Base-by-base conservation (phyloP, 1,284 basidiomycete genomes). In the Exobasidium cylindrosporum region DNA sequence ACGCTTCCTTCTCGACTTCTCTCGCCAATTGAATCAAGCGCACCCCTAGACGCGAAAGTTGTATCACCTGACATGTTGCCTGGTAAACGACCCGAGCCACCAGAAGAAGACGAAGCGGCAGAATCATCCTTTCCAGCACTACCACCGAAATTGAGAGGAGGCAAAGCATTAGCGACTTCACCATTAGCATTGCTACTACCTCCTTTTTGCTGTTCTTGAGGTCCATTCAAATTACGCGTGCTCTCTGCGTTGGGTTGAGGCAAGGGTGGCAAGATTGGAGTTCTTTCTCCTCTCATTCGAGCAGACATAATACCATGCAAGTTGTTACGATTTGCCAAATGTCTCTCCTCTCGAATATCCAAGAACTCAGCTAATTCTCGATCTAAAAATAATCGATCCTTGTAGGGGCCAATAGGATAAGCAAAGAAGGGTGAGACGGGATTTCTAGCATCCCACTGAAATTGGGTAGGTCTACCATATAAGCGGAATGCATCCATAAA, bases 351-450 rank as follows among this genome's bases (percentile, higher is more conserved):
- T 54, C 89, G 84, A 62, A 89, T 87, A 77, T 95, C 89, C 67
- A 92, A 83, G 40, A 82, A 82, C 78, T 94, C 88, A 14, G 90
- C 90, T 13, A 87, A 82, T 69, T 93, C 91, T 54, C 92, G 86
- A 65, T 92, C 90, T 61, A 97, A 84, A 84, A 97, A 97, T 23
- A 97, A 86, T 56, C 87, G 84, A 40, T 82, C 81, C 53, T 81
- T 77, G 65, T 77, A 78, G 3, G 80, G 81, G 0, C 82, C 82
- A 63, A 82, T 76, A 7, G 81, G 79, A 62, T 76, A 78, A 21
- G 73, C 75, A 60, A 76, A 78, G 73, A 79, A 79, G 40, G 74
- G 68, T 55, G 76, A 79, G 35, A 55, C 89, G 89, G 77, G 76
- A 58, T 68, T 70, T 59, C 77, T 72, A 1, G 77, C 74, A 53